Percentiles rank a stretch among this genome's conserved stretches.
Conservation (phyloP, 139 green algal genomes). For the Closterium sp. region DNA sequence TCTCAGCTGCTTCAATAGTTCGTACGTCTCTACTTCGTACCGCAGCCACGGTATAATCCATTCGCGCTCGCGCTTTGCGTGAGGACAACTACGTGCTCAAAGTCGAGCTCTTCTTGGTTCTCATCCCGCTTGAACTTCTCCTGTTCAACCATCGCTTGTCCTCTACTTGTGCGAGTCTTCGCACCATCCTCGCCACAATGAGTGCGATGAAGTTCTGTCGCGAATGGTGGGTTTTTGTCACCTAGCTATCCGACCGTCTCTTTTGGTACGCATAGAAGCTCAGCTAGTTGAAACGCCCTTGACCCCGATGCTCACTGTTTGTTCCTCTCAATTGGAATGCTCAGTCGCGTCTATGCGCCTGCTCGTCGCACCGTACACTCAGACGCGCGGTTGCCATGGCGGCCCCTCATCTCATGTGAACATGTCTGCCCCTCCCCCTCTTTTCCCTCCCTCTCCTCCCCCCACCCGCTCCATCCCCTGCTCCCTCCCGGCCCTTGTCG, state of each 20-base stretch:
- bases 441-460: no score
- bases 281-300: neutral
- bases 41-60: no score
- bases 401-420: neutral
- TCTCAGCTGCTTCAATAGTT: no score
- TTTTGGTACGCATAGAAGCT: neutral
- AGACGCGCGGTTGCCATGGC: neutral
- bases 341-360: neutral
- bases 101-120: neutral
- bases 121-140: neutral
- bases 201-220: conserved; percentile 48
- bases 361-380: neutral
- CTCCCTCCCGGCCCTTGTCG: neutral
- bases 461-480: no score
- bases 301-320: neutral
- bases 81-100: neutral
- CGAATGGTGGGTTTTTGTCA: conserved; percentile 19
- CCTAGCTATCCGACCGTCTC: neutral
- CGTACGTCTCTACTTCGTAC: no score
- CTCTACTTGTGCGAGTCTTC: neutral
- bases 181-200: neutral
- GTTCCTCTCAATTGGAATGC: neutral
- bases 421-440: no score
- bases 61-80: no score
- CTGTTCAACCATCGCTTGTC: neutral